These are phyloP conservation scores for Ormosia emarginata DNA, from an alignment of 306 rosid species.

Conservation along the genomic window DNA sequence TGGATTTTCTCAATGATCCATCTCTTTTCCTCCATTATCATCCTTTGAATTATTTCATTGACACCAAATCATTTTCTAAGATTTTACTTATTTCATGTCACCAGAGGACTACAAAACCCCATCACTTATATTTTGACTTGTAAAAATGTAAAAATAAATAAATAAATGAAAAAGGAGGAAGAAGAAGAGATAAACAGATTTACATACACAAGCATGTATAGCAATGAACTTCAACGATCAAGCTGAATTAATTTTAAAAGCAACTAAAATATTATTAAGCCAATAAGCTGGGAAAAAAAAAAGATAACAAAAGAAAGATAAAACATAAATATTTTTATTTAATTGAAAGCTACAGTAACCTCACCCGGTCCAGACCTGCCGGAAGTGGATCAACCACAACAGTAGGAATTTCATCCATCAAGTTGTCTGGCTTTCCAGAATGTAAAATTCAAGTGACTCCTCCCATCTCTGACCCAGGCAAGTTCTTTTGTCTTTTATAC, in stretches of 20 bases:
- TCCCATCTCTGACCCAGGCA: conserved; percentile 93
- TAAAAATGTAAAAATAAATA: background rate
- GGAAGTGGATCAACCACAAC: conserved; percentile 95
- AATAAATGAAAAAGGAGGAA: too few species aligned
- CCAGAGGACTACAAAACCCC: background rate
- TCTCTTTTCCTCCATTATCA: background rate
- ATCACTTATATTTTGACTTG: background rate
- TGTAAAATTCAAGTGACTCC: conserved; percentile 93
- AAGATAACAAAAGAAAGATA: background rate
- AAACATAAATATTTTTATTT: background rate
- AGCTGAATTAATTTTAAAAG: background rate
- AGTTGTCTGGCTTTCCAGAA: conserved; percentile 83
- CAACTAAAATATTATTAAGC: background rate
- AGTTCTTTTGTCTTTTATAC: conserved; percentile 63
- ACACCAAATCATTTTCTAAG: background rate
- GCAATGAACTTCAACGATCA: background rate
- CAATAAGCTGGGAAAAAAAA: background rate
- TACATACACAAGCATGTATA: background rate
- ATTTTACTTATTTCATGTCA: conserved; percentile 9
- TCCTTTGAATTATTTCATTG: background rate
- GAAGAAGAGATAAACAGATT: background rate
- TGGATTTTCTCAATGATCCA: background rate
- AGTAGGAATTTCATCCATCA: conserved; percentile 98
- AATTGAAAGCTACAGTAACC: conserved; percentile 20
- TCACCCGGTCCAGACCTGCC: conserved; percentile 83